Conservation (phyloP, 306 rosid species). For the Fagus crenata region DNA sequence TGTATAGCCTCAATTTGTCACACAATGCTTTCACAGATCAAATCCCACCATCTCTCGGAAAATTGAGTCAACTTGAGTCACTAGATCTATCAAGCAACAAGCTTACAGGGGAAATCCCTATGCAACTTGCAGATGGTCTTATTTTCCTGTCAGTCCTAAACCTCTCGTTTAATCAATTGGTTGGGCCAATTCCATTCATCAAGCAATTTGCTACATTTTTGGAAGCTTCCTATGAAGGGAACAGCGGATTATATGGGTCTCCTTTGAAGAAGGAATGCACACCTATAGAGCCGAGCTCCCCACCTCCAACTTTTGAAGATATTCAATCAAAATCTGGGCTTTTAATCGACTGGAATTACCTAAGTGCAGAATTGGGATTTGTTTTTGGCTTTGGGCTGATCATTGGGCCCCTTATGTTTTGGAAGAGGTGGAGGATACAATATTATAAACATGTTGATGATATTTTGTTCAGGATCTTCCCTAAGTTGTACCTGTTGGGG, state of each 20-base stretch:
- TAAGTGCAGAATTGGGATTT: slow-evolving; percentile 9
- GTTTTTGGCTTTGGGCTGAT: not conserved
- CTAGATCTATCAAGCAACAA: slow-evolving; percentile 26
- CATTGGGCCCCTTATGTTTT: not conserved
- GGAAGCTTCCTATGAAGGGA: slow-evolving; percentile 9
- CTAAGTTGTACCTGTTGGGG: not conserved
- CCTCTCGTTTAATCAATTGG: slow-evolving; percentile 34
- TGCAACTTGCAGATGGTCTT: not conserved
- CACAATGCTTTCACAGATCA: not conserved
- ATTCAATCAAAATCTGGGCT: not conserved
- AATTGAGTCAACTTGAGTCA: slow-evolving; percentile 11
- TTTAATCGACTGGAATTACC: not conserved
- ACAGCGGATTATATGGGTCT: slow-evolving; percentile 8
- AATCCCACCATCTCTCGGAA: slow-evolving; percentile 21
- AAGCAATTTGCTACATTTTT: slow-evolving; percentile 22
- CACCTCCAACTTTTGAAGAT: not conserved
- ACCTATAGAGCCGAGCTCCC: not conserved
- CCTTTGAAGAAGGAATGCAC: not conserved
- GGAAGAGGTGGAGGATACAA: slow-evolving; percentile 1
- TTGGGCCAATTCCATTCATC: not conserved
- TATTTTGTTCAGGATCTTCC: not conserved
- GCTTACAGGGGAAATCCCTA: slow-evolving; percentile 2
- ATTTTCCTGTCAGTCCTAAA: slow-evolving; percentile 31
- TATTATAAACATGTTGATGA: not conserved
- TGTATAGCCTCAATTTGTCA: slow-evolving; percentile 20